Evolutionary conservation across 345 rosid species (phyloP).

Genomic region (Syzygium aqueum): DNA sequence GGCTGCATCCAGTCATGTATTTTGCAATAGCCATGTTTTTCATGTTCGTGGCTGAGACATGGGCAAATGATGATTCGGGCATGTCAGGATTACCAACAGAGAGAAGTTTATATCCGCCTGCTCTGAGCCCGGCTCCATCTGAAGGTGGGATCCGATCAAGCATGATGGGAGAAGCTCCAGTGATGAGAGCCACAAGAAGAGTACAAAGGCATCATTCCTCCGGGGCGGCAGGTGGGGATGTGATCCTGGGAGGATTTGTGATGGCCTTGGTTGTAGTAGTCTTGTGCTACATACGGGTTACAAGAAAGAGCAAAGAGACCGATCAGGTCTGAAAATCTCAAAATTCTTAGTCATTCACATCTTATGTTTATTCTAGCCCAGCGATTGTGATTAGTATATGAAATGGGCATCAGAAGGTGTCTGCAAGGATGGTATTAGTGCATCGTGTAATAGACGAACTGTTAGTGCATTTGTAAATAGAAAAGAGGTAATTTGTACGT

Average conservation of each 20-base stretch:
- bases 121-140: constrained; percentile 11
- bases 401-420: background rate
- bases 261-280: constrained; percentile 13
- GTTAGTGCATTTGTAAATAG: background rate
- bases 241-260: constrained; percentile 27
- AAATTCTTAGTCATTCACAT: background rate
- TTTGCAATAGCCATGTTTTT: background rate
- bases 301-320: constrained; percentile 5
- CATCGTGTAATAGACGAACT: background rate
- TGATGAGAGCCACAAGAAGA: constrained; percentile 4
- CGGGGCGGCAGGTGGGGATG: constrained; percentile 17
- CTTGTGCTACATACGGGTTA: constrained; percentile 23
- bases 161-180: background rate
- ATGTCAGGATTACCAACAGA: background rate
- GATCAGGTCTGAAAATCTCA: background rate
- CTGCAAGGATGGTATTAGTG: background rate
- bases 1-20: constrained; percentile 1
- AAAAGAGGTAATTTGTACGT: background rate
- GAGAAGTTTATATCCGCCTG: background rate
- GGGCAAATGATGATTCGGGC: background rate
- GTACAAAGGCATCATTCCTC: constrained; percentile 13
- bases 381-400: background rate
- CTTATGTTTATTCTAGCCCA: background rate
- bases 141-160: background rate
- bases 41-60: background rate